phyloP scores from a whole-genome alignment of 2,329 filamentous ascomycete genomes.

The Truncatella angustata region DNA sequence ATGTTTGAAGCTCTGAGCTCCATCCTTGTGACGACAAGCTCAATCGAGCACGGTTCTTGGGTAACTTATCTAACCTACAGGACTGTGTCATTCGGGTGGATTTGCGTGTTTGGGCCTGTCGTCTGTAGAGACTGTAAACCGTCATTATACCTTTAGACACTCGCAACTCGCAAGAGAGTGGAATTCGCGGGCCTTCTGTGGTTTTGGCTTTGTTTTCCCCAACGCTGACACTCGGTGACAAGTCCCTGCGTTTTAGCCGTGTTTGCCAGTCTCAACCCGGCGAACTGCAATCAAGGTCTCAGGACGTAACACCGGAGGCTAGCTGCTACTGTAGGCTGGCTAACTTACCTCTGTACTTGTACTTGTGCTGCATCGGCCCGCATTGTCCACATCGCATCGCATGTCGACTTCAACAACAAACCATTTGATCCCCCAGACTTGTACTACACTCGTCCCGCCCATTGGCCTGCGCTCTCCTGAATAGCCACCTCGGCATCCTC shows the following conservation, averaged over 20 bases:
- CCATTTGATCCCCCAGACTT: neutral
- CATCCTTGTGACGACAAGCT: constrained; percentile 7
- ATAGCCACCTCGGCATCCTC: too few relatives aligned
- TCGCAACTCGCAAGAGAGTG: too few relatives aligned
- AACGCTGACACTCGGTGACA: too few relatives aligned
- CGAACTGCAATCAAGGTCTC: constrained; percentile 1
- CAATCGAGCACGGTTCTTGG: neutral
- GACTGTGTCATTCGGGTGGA: too few relatives aligned
- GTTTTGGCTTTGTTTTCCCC: too few relatives aligned
- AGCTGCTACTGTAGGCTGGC: neutral
- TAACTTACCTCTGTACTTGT: too few relatives aligned
- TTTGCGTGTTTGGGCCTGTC: too few relatives aligned
- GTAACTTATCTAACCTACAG: too few relatives aligned
- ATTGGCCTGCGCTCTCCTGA: neutral
- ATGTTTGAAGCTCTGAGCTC: neutral
- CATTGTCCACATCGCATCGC: constrained; percentile 6
- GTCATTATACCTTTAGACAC: too few relatives aligned
- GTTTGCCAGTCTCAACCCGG: neutral
- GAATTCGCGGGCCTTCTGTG: too few relatives aligned
- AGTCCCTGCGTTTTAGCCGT: too few relatives aligned
- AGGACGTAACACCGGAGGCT: neutral
- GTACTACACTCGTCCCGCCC: neutral
- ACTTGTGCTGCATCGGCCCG: constrained; percentile 6
- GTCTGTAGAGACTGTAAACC: neutral
- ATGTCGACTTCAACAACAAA: constrained; percentile 2